Evolutionary conservation across 306 rosid species (phyloP), one percentile per base, ranked within the genome.

Genomic region (Trifolium subterraneum): DNA sequence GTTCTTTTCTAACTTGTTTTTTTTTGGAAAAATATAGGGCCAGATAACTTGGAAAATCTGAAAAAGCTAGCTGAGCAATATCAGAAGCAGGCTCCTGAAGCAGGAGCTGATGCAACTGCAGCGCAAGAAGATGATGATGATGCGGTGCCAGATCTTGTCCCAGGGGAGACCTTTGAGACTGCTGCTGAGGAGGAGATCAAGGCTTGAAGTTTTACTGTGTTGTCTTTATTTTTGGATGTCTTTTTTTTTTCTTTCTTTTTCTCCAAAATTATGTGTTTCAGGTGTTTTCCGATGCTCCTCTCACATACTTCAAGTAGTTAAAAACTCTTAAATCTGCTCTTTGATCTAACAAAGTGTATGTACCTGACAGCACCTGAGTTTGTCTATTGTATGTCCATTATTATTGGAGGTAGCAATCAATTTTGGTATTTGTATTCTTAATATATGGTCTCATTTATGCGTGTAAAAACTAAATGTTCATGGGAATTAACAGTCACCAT

Each of bases 1-100:
- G 70, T 51, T 72, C 11, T 14, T 51, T 44, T 22, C 19, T 8
- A 18, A 1, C 2, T 44, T 35, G n/a, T 71, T 10, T 41, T 1
- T 13, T 41, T 25, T 16, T 10, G 1, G 15, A 12, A 36, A 66
- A 71, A 74, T 86, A 39, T 85, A 93, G 98, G 97, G 55, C 97
- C 97, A 2, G 97, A 91, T 64, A 93, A 91, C 81, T 79, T 88
- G 87, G 98, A 93, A 84, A 93, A 91, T 80, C 83, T 93, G 82
- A 93, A 90, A 73, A 93, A 89, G 83, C 78, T 91, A 23, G 97
- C 96, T 0, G 97, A 93, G 85, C 97, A 91, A 71, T 91, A 89
- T 65, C 93, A 93, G 83, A 89, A 87, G 91, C 96, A 91, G 77
- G 79, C 89, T 69, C 92, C 96, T 31, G 92, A 88, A 66, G 96